phyloP scores from a whole-genome alignment of 768 basidiomycete genomes.

The Agaricus bisporus region DNA sequence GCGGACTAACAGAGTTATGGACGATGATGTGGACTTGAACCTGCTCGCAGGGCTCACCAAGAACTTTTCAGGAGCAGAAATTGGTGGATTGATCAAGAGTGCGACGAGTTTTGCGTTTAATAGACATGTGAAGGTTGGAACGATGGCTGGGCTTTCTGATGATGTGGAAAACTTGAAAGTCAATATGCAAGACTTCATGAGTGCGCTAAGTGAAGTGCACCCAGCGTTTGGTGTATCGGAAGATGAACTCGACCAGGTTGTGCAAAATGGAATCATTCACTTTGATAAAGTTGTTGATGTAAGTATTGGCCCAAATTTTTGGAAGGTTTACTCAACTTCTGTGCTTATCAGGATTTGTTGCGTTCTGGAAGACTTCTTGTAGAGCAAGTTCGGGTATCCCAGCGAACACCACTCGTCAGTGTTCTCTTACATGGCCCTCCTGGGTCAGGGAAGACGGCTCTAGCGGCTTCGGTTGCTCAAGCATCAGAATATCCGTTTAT shows the following conservation, averaged over 20 bases:
- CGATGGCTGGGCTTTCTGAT: slow-evolving; percentile 93
- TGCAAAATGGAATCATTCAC: slow-evolving; percentile 96
- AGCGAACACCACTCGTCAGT: slow-evolving; percentile 87
- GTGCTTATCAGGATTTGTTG: slow-evolving; percentile 60
- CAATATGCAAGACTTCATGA: slow-evolving; percentile 78
- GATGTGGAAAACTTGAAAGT: slow-evolving; percentile 93
- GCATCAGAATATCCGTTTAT: slow-evolving; percentile 96
- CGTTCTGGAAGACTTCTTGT: slow-evolving; percentile 85
- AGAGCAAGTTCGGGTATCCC: slow-evolving; percentile 88
- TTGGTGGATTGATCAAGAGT: slow-evolving; percentile 93
- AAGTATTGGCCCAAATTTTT: slow-evolving; percentile 21
- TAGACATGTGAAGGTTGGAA: slow-evolving; percentile 95
- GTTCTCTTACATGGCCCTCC: slow-evolving; percentile 86
- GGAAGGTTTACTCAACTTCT: not conserved
- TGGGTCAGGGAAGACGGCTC: slow-evolving; percentile 90
- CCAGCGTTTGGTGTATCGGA: slow-evolving; percentile 98
- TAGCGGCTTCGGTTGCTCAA: slow-evolving; percentile 91
- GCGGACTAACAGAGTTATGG: slow-evolving; percentile 89
- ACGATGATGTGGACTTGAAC: slow-evolving; percentile 68
- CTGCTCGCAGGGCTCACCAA: slow-evolving; percentile 85
- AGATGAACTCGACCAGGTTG: slow-evolving; percentile 87
- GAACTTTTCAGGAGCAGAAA: slow-evolving; percentile 98
- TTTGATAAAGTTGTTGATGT: slow-evolving; percentile 75
- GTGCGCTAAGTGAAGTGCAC: slow-evolving; percentile 89
- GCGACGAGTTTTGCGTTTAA: slow-evolving; percentile 98